Conservation (phyloP, 257 asterid genomes). For the Fraxinus pennsylvanica region DNA sequence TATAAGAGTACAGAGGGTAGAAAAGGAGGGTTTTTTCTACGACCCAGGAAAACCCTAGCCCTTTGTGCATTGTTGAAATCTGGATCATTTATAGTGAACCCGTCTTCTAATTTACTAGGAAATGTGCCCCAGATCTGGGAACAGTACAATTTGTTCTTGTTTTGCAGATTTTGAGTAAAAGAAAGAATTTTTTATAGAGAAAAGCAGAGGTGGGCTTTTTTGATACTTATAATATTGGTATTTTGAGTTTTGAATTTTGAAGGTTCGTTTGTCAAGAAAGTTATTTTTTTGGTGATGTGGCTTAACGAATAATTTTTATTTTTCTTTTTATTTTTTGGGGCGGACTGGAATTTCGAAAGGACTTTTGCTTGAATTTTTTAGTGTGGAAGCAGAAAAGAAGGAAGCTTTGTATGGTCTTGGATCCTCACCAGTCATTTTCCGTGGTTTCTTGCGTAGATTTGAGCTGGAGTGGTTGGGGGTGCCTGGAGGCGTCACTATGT, state of each 20-base stretch:
- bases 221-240: conserved; percentile 16
- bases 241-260: conserved; percentile 22
- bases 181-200: conserved; percentile 7
- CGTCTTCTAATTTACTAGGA: conserved; percentile 5
- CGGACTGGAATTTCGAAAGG: conserved; percentile 4
- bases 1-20: conserved; percentile 5
- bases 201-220: conserved; percentile 30
- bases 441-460: conserved; percentile 48
- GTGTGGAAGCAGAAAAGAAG: conserved; percentile 13
- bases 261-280: conserved; percentile 23
- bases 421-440: conserved; percentile 21
- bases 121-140: conserved; percentile 44
- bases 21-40: conserved; percentile 33
- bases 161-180: conserved; percentile 22
- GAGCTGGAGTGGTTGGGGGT: conserved; percentile 99
- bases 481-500: conserved; percentile 91
- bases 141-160: conserved; percentile 22
- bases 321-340: not conserved
- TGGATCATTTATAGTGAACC: conserved; percentile 20
- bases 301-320: not conserved
- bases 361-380: conserved; percentile 9
- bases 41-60: conserved; percentile 45
- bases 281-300: conserved; percentile 17
- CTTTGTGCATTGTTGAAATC: conserved; percentile 33
- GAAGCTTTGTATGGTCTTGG: conserved; percentile 13